Percentiles rank a stretch among this genome's conserved stretches.
phyloP scores from a whole-genome alignment of 371 early-diverging fungal species.

The Mortierella sp. region DNA sequence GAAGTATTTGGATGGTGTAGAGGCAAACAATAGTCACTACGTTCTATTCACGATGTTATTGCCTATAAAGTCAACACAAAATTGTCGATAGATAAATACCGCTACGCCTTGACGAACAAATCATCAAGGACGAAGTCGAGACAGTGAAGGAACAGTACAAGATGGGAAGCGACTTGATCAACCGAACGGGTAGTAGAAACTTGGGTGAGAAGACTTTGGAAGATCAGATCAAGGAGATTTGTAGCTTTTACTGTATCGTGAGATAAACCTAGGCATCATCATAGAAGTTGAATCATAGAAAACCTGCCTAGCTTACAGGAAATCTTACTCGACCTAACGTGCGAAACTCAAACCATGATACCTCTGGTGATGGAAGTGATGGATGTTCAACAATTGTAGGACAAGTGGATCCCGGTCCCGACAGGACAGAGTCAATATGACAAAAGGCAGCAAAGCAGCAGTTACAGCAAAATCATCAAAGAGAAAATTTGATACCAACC shows the following conservation, averaged over 20 bases:
- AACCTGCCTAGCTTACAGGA: background rate
- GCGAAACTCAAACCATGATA: background rate
- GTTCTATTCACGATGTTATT: background rate
- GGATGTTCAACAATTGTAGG: background rate
- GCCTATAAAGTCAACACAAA: background rate
- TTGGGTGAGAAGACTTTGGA: background rate
- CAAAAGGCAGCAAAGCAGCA: background rate
- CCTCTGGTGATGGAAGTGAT: background rate
- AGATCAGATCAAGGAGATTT: background rate
- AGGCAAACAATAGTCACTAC: background rate
- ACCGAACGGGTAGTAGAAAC: background rate
- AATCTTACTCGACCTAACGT: background rate
- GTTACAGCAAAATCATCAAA: background rate
- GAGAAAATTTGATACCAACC: background rate
- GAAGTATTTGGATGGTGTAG: background rate
- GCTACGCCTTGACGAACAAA: background rate
- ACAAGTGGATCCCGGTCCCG: too few relatives aligned
- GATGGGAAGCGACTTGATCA: background rate
- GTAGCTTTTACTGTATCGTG: background rate
- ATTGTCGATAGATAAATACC: background rate
- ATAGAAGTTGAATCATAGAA: background rate
- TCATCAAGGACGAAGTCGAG: slow-evolving; percentile 10
- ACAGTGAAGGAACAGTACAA: slow-evolving; percentile 5
- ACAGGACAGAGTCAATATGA: background rate
- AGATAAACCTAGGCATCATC: background rate